Evolutionary conservation across 169 alveolate species (phyloP).

Genomic region (Cyclospora cayetanensis): DNA sequence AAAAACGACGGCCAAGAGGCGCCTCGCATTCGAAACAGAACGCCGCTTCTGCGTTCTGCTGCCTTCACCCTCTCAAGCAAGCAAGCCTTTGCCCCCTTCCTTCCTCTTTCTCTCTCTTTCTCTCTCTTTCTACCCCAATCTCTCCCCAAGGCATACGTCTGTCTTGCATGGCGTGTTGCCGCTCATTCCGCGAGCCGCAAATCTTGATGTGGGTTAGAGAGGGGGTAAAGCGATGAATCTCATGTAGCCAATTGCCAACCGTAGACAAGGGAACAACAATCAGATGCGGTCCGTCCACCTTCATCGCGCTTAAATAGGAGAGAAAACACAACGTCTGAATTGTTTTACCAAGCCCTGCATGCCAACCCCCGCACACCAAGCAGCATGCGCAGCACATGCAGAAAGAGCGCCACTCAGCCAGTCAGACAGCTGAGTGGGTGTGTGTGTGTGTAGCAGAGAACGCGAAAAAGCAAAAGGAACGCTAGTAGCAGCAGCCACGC

Average conservation of each 20-base stretch:
- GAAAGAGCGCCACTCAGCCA: no score
- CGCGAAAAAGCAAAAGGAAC: not conserved
- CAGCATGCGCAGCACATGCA: no score
- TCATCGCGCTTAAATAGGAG: constrained; percentile 83
- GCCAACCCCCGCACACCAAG: not conserved
- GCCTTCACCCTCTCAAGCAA: no score
- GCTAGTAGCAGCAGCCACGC: no score
- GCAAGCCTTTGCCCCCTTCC: no score
- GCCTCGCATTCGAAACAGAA: not conserved
- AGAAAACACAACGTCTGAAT: constrained; percentile 91
- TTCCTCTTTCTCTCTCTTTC: no score
- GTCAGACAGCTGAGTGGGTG: no score
- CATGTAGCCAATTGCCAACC: constrained; percentile 97
- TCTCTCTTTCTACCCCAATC: no score
- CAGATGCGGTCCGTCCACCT: constrained; percentile 93
- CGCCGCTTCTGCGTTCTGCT: no score
- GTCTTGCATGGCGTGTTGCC: constrained; percentile 86
- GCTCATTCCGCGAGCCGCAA: constrained; percentile 89
- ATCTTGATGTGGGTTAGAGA: constrained; percentile 88
- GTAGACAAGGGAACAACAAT: constrained; percentile 96
- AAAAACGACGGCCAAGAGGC: not conserved
- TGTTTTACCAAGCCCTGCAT: constrained; percentile 90
- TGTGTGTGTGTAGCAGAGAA: no score
- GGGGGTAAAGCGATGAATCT: constrained; percentile 90
- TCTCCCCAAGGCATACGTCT: constrained; percentile 73